Evolutionary conservation across 2,329 filamentous ascomycete genomes (phyloP).

Genomic region (Bimuria novae-zelandiae): DNA sequence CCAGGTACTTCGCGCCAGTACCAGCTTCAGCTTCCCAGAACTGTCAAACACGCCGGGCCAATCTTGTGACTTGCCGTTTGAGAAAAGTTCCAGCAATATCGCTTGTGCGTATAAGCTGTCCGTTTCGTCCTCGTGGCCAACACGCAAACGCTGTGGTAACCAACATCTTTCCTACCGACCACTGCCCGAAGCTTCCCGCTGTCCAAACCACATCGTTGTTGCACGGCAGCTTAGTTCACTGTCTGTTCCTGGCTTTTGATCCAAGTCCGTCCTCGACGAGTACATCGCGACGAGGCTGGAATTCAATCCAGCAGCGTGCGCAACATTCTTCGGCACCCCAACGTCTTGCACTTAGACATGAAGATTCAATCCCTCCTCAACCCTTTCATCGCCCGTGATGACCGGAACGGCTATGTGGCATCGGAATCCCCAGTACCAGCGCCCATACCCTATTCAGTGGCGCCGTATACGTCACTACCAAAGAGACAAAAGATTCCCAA

Average conservation of each 20-base stretch:
- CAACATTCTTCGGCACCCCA: not conserved
- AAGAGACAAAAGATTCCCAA: constrained; percentile 65
- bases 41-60: constrained; percentile 9
- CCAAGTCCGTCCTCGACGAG: constrained; percentile 26
- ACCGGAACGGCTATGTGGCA: constrained; percentile 19
- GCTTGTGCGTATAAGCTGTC: constrained; percentile 28
- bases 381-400: constrained; percentile 23
- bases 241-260: constrained; percentile 15
- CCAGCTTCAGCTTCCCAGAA: not conserved
- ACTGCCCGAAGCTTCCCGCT: constrained; percentile 24
- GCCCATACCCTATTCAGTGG: constrained; percentile 12
- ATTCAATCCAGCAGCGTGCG: constrained; percentile 12
- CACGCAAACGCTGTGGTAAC: constrained; percentile 33
- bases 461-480: constrained; percentile 12
- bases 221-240: constrained; percentile 29
- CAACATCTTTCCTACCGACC: constrained; percentile 23
- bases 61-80: constrained; percentile 4
- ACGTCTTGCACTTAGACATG: constrained; percentile 25
- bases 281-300: constrained; percentile 21
- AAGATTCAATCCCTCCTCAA: constrained; percentile 51
- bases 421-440: constrained; percentile 20
- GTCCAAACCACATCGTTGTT: constrained; percentile 23
- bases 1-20: constrained; percentile 20
- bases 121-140: constrained; percentile 35
- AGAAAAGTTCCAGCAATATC: constrained; percentile 15